Evolutionary conservation across 495 filamentous ascomycete species (phyloP).

Genomic region (Penicillium waksmanii): DNA sequence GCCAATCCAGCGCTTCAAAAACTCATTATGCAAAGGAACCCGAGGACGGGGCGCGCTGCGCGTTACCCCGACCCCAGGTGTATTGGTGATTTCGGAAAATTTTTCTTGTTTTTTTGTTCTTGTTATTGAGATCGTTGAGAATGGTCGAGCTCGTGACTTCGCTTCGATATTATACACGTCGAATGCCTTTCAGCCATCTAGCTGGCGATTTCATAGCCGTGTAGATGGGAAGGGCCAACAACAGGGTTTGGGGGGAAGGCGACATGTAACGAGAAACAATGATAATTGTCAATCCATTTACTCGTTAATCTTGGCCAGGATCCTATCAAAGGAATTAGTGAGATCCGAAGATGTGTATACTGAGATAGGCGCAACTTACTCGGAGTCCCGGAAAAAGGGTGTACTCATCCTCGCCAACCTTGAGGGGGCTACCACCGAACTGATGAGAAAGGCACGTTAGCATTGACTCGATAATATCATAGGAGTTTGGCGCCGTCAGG

Average conservation of each 20-base stretch:
- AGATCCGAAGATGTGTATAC: not conserved
- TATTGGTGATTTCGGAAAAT: slow-evolving; percentile 10
- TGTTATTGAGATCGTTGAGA: slow-evolving; percentile 34
- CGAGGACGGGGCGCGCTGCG: slow-evolving; percentile 6
- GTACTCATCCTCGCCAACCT: slow-evolving; percentile 97
- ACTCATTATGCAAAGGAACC: slow-evolving; percentile 41
- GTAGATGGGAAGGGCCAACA: not conserved
- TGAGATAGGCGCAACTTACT: slow-evolving; percentile 63
- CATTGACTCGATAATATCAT: slow-evolving; percentile 1
- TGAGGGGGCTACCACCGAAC: slow-evolving; percentile 95
- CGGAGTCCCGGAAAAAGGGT: slow-evolving; percentile 95
- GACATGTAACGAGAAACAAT: slow-evolving; percentile 17
- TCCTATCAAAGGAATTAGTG: slow-evolving; percentile 51
- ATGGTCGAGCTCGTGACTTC: slow-evolving; percentile 39
- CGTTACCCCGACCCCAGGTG: slow-evolving; percentile 2
- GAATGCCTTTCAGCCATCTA: slow-evolving; percentile 10
- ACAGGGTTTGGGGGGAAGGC: slow-evolving; percentile 14
- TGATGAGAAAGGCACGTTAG: slow-evolving; percentile 43
- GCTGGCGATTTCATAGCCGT: slow-evolving; percentile 22
- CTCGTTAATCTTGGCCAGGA: slow-evolving; percentile 90
- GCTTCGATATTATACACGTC: slow-evolving; percentile 46
- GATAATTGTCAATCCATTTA: slow-evolving; percentile 44
- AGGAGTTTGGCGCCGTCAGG: no score
- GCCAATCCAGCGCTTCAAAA: slow-evolving; percentile 50
- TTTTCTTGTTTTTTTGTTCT: slow-evolving; percentile 15